Evolutionary conservation across 2,329 filamentous ascomycete genomes (phyloP), one percentile per base, ranked within the genome.

Genomic region (Penicillium psychrosexuale): DNA sequence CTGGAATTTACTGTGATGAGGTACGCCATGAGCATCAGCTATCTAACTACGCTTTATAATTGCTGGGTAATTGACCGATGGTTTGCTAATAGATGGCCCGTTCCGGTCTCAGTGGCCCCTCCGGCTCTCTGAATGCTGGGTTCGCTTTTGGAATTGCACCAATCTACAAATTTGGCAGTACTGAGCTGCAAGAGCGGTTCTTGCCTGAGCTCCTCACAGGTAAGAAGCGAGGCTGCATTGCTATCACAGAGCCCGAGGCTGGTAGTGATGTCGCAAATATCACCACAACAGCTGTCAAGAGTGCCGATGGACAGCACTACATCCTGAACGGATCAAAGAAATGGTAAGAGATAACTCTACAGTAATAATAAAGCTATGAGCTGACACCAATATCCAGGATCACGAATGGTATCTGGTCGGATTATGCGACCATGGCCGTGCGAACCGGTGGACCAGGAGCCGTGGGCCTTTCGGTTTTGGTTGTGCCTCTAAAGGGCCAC

Each of bases 251-350:
- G 68, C 89, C 89, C 0, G 84, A 84, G 49, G 87, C 87, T 0
- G 88, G 89, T 0, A 85, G 82, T 49, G 88, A 91, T 67, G 89
- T 91, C 1, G 86, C 87, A 7, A 87, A 86, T 64, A 88, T 91
- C 60, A 79, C 80, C 4, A 90, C 88, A 0, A 88, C 84, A 0
- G 88, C 88, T 2, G 76, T 71, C 4, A 86, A 84, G 69, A 82
- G 78, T 7, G 66, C 76, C 0, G 84, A 87, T 65, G 87, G 87
- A 11, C 85, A 84, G 67, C 75, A 83, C 64, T 91, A 87, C 66
- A 79, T 91, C 44, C 74, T 91, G 45, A 90, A 89, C 55, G 88
- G 88, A n/a, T 79, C 81, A 0, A 91, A 91, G 80, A 90, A 91
- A 74, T 91, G 88, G 88, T 74, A 59, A n/a, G 30, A 7, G 8